These are phyloP conservation scores for Agrocybe praecox DNA, from an alignment of 768 basidiomycete genomes.

Conservation along the genomic window DNA sequence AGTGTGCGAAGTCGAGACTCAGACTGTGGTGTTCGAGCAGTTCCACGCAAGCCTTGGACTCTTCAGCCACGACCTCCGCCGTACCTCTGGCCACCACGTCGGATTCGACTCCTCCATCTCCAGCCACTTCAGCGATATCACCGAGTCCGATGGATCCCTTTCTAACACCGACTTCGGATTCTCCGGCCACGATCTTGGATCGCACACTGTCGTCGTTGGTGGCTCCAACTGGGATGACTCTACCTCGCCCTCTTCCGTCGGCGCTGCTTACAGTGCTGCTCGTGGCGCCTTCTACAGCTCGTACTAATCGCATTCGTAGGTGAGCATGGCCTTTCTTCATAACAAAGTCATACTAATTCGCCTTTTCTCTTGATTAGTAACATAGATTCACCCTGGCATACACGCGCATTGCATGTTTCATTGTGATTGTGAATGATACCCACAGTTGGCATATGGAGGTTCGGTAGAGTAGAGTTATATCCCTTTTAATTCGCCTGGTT, in stretches of 20 bases:
- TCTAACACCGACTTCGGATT: slow-evolving; percentile 40
- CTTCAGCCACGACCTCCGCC: slow-evolving; percentile 43
- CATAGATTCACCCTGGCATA: not conserved
- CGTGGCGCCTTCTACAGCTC: slow-evolving; percentile 20
- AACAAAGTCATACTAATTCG: not conserved
- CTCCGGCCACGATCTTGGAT: slow-evolving; percentile 39
- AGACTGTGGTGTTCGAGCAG: slow-evolving; percentile 45
- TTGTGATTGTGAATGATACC: not conserved
- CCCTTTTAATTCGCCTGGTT: not conserved
- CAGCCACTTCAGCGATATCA: slow-evolving; percentile 30
- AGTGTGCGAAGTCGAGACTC: slow-evolving; percentile 54
- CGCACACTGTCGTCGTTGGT: slow-evolving; percentile 31
- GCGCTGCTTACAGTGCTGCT: slow-evolving; percentile 32
- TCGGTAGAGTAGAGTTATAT: not conserved
- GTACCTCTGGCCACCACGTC: slow-evolving; percentile 36
- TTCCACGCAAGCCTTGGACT: slow-evolving; percentile 37
- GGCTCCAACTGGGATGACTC: slow-evolving; percentile 41
- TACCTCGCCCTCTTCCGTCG: slow-evolving; percentile 29
- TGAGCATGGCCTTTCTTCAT: not conserved
- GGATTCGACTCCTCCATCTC: slow-evolving; percentile 40
- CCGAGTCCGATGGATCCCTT: slow-evolving; percentile 35
- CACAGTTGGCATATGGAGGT: not conserved
- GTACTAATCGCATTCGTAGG: not conserved
- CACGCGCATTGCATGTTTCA: not conserved
- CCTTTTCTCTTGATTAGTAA: not conserved